Evolutionary conservation across 2,329 filamentous ascomycete genomes (phyloP).

Genomic region (Davidsoniella virescens): DNA sequence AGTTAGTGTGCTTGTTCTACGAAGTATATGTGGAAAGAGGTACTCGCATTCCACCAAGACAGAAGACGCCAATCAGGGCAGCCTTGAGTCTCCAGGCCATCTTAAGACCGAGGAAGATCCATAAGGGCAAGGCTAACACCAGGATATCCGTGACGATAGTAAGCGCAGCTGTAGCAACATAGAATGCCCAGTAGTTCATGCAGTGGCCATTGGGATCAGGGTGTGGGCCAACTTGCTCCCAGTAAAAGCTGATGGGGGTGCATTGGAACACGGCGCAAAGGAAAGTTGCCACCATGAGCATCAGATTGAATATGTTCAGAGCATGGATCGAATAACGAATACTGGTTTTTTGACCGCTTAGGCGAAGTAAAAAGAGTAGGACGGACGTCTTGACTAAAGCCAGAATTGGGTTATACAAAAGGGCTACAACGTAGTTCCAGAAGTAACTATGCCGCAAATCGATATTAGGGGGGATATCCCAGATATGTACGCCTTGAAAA

Average conservation of each 20-base stretch:
- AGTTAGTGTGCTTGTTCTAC: neutral
- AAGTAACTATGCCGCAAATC: constrained; percentile 14
- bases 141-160: constrained; percentile 27
- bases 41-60: constrained; percentile 23
- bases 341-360: constrained; percentile 22
- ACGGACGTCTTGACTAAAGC: constrained; percentile 29
- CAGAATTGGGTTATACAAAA: constrained; percentile 29
- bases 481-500: constrained; percentile 19
- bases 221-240: constrained; percentile 15
- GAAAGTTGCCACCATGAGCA: constrained; percentile 22
- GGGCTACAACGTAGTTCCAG: constrained; percentile 24
- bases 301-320: constrained; percentile 22
- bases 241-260: constrained; percentile 21
- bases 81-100: constrained; percentile 24
- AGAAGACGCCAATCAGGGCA: constrained; percentile 25
- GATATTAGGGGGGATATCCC: constrained; percentile 13
- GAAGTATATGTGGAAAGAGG: neutral
- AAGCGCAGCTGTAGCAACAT: constrained; percentile 22
- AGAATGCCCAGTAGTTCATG: constrained; percentile 19
- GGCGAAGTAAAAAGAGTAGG: constrained; percentile 28
- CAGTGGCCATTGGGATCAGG: constrained; percentile 19
- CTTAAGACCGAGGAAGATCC: constrained; percentile 25
- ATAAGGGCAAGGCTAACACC: constrained; percentile 24
- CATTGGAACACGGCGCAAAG: constrained; percentile 26
- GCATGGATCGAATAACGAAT: constrained; percentile 19